Evolutionary conservation across 2,329 filamentous ascomycete species (phyloP), one percentile per base, ranked within the genome.

Genomic region (Claviceps sp.): DNA sequence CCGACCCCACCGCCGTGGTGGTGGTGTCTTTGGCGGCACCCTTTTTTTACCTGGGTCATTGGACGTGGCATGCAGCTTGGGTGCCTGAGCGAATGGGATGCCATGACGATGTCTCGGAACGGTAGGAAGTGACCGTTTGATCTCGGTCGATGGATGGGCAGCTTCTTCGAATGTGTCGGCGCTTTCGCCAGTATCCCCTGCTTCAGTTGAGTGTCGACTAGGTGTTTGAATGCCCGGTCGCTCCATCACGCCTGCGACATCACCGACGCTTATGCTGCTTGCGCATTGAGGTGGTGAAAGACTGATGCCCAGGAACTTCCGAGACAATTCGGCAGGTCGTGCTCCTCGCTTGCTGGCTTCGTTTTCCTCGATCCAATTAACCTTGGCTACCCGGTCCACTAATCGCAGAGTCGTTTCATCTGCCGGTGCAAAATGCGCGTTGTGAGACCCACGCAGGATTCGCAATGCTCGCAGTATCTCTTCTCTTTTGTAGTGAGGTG

Each of bases 401-500:
- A 94, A 76, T 5, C 88, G 80, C 40, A 87, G 64, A 0, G 88
- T 91, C 0, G 87, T 94, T 58, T 87, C 84, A 56, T 93, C 87
- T 2, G 85, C 82, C 1, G 87, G 86, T 13, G 84, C 85, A 65
- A 93, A 93, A 64, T 94, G 87, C 2, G 74, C 76, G 54, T 81
- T 85, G 17, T 78, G 78, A 1, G 77, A 76, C 2, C 82, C 80
- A 37, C 65, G 63, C 2, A 97, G 76, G 14, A 94, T 79, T 50
- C 76, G 76, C 16, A 98, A 74, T 24, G 95, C 76, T 55, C 81
- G 84, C 41, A 85, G 71, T 42, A 98, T 80, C 64, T 97, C 91
- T 43, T 90, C 81, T 34, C 83, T 81, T 66, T 97, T 98, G 74
- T 98, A 97, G 64, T 95, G 83, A 1, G 88, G 89, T 19, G 90